Evolutionary conservation across 306 rosid genomes (phyloP).

Genomic region (Psophocarpus tetragonolobus): DNA sequence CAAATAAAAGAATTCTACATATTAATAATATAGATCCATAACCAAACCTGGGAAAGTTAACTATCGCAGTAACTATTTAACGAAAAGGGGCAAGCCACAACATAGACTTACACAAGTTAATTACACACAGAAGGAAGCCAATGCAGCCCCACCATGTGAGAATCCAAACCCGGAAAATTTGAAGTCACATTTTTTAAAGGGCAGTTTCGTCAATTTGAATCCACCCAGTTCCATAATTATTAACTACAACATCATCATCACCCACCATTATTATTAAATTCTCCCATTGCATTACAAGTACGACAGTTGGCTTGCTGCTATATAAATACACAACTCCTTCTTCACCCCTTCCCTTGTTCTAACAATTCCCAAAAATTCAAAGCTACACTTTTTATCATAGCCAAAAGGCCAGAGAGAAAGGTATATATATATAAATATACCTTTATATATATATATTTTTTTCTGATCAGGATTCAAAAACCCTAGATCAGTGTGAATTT

Average conservation of each 20-base stretch:
- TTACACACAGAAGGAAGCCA: conserved; percentile 32
- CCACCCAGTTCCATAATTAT: conserved; percentile 13
- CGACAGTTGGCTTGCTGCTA: conserved; percentile 45
- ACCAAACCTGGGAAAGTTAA: not conserved
- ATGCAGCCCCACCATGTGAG: conserved; percentile 34
- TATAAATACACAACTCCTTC: conserved; percentile 44
- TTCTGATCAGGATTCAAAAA: conserved; percentile 24
- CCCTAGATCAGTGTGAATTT: conserved; percentile 2
- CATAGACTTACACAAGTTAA: conserved; percentile 16
- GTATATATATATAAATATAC: not conserved
- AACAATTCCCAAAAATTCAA: conserved; percentile 14
- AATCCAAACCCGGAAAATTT: conserved; percentile 23
- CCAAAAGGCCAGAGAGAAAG: not conserved
- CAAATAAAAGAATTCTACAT: not conserved
- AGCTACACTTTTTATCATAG: not conserved
- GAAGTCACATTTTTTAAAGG: conserved; percentile 39
- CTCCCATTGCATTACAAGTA: conserved; percentile 30
- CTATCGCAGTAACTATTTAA: conserved; percentile 7
- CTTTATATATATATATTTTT: too few species aligned
- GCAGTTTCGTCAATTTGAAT: conserved; percentile 42
- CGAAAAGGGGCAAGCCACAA: not conserved
- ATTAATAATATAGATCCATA: not conserved
- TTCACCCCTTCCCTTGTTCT: conserved; percentile 31
- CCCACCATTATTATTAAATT: conserved; percentile 19
- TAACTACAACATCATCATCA: not conserved